phyloP scores from a whole-genome alignment of 352 stramenopile species.

The Phytophthora cryptogea region DNA sequence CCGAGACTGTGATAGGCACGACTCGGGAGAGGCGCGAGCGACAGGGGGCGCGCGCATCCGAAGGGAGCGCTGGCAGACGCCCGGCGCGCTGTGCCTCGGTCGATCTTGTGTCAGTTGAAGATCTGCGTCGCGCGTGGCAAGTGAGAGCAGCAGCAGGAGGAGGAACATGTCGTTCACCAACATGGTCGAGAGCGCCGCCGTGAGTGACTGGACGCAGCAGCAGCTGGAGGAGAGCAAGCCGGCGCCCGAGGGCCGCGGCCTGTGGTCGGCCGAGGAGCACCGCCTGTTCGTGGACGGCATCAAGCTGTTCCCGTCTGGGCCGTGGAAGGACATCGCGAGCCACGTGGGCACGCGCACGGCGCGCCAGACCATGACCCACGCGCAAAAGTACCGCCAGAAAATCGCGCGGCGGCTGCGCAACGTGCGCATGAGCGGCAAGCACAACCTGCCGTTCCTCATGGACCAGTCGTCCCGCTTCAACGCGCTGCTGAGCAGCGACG shows the following conservation, averaged over 20 bases:
- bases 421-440: constrained; percentile 67
- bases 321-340: constrained; percentile 80
- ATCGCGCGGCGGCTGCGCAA: constrained; percentile 74
- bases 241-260: constrained; percentile 54
- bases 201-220: constrained; percentile 33
- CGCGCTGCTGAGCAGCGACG: constrained; percentile 67
- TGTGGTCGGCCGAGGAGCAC: constrained; percentile 81
- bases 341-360: constrained; percentile 75
- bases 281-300: constrained; percentile 76
- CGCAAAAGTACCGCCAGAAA: constrained; percentile 88
- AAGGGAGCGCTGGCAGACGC: constrained; percentile 12
- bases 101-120: constrained; percentile 56
- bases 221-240: constrained; percentile 39
- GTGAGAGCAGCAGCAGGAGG: constrained; percentile 9
- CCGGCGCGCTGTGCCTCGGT: constrained; percentile 13
- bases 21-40: constrained; percentile 25
- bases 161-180: constrained; percentile 42
- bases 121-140: constrained; percentile 50
- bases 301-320: constrained; percentile 73
- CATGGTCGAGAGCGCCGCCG: constrained; percentile 32
- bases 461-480: constrained; percentile 76
- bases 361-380: constrained; percentile 82
- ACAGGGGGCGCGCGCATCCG: constrained; percentile 23
- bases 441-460: constrained; percentile 69
- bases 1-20: constrained; percentile 23